A percentile compares a stretch with the other conserved stretches of the same genome.
These are phyloP conservation scores for Colletotrichum sublineola DNA, from an alignment of 2,329 filamentous ascomycete genomes.

Conservation along the genomic window DNA sequence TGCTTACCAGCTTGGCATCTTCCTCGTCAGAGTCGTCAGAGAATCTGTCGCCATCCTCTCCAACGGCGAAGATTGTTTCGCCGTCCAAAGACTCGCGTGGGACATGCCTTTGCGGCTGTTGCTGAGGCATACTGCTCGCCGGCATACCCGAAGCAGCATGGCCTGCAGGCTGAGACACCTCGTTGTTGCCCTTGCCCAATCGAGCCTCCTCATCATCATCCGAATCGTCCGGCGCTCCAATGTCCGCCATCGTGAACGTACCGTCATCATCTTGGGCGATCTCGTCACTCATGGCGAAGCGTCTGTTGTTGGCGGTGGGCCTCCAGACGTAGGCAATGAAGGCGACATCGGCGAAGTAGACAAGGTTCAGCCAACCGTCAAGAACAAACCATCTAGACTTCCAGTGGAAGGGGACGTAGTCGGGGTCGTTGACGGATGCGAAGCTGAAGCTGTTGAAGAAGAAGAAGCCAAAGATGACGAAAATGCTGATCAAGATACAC, in stretches of 20 bases:
- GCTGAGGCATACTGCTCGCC: slow-evolving; percentile 32
- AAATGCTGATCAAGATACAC: slow-evolving; percentile 91
- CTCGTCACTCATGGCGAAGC: slow-evolving; percentile 99
- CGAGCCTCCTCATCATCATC: slow-evolving; percentile 71
- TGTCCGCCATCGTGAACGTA: slow-evolving; percentile 91
- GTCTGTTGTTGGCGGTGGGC: slow-evolving; percentile 94
- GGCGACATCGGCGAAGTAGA: slow-evolving; percentile 93
- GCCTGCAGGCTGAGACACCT: slow-evolving; percentile 43
- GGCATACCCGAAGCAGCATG: slow-evolving; percentile 23
- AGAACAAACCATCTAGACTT: slow-evolving; percentile 97
- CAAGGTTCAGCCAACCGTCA: slow-evolving; percentile 96
- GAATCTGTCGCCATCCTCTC: slow-evolving; percentile 86
- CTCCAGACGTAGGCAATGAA: slow-evolving; percentile 97
- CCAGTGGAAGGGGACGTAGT: slow-evolving; percentile 97
- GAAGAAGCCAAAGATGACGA: slow-evolving; percentile 98
- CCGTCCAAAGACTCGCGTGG: slow-evolving; percentile 76
- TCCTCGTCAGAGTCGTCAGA: slow-evolving; percentile 79
- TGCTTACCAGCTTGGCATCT: slow-evolving; percentile 68
- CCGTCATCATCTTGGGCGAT: slow-evolving; percentile 98
- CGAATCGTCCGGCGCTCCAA: slow-evolving; percentile 79
- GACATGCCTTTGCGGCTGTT: slow-evolving; percentile 52
- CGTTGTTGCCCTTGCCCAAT: slow-evolving; percentile 56
- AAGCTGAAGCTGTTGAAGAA: slow-evolving; percentile 98
- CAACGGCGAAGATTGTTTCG: slow-evolving; percentile 96
- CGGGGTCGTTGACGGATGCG: slow-evolving; percentile 83